Evolutionary conservation across 805 yeast genomes (phyloP), one percentile per base, ranked within the genome.

Genomic region (Torulaspora microellipsoides): DNA sequence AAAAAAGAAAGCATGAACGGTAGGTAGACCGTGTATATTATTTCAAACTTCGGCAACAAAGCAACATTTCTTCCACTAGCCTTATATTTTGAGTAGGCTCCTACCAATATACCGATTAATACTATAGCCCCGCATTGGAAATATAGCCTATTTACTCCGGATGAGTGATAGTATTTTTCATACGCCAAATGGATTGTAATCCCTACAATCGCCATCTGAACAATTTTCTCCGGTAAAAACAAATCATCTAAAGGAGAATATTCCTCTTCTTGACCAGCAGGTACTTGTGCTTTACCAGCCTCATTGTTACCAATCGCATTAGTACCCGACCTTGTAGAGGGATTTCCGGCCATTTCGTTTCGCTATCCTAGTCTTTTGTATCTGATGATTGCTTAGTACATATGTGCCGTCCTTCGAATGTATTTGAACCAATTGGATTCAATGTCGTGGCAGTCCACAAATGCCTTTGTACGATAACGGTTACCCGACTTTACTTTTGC

Each of bases 1-100:
- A 59, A 49, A 12, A 64, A 48, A 3, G 66, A 53, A 7, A 66
- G 27, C 53, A 62, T 51, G 8, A 61, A 47, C 2, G 72, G 69
- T 15, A 69, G 34, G 46, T 58, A 67, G 4, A 66, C 42, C 31
- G 65, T 31, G 45, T 68, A 68, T 3, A 67, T 32, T 2, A 62
- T 52, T 39, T 68, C 67, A 58, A 67, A 69, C 11, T 56, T 54
- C 0, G 68, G 68, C 17, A 62, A 25, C 11, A 40, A 8, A 31
- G 38, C 35, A 11, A 36, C 28, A 27, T 37, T 34, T 11, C 27
- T 15, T 9, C 39, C 34, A 30, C 48, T 38, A 12, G 40, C 34
- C 30, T 31, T 43, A 27, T 43, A 44, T 8, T 37, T 40, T 12
- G 44, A 35, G 34, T 35, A 42, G 4, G 35, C 45, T 9, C 56